Evolutionary conservation across 164 flowering plant species (phyloP).

Genomic region (Euptelea pleiosperma): DNA sequence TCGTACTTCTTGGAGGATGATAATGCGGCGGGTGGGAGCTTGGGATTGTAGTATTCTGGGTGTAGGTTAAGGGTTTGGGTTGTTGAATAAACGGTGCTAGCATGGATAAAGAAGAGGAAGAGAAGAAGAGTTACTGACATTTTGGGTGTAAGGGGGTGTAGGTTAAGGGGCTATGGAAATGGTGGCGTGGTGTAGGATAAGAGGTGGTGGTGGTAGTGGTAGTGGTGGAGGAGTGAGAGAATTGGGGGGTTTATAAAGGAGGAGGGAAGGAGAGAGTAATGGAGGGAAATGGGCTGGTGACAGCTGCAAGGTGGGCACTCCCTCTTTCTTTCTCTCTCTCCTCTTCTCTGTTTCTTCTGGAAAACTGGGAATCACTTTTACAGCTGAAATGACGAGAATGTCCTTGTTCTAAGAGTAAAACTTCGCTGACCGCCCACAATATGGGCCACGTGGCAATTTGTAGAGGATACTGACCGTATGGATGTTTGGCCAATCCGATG

Average conservation of each 20-base stretch:
- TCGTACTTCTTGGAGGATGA: conserved; percentile 55
- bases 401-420: neutral
- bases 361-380: too few relatives aligned
- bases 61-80: conserved; percentile 22
- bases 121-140: conserved; percentile 16
- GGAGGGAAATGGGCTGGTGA: conserved; percentile 57
- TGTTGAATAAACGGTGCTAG: neutral
- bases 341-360: too few relatives aligned
- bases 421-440: too few relatives aligned
- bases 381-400: neutral
- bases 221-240: neutral
- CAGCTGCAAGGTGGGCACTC: conserved; percentile 52
- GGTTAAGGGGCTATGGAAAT: neutral
- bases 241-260: conserved; percentile 19
- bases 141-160: neutral
- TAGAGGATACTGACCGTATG: too few relatives aligned
- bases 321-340: too few relatives aligned
- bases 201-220: neutral
- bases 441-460: too few relatives aligned
- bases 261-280: neutral
- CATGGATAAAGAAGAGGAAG: conserved; percentile 3
- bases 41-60: conserved; percentile 30
- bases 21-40: conserved; percentile 38
- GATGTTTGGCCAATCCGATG: too few relatives aligned
- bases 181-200: neutral